These are phyloP conservation scores for Betula pendula DNA, from an alignment of 306 rosid species.

Conservation along the genomic window DNA sequence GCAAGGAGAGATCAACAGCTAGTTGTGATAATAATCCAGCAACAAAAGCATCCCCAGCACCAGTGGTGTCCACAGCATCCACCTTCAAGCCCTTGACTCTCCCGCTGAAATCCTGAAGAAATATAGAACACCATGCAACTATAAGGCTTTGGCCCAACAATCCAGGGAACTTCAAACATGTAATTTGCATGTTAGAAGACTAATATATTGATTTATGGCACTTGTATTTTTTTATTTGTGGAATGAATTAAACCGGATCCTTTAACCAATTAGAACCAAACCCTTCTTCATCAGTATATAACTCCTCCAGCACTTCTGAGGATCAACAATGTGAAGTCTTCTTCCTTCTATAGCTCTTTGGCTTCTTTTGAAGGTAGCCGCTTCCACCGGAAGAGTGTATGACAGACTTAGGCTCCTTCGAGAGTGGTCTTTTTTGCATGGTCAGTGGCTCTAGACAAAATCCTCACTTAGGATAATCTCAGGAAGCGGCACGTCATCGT, in stretches of 20 bases:
- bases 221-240: background rate
- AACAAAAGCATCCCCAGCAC: constrained; percentile 99
- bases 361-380: too few species aligned
- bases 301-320: background rate
- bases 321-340: too few species aligned
- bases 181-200: constrained; percentile 7
- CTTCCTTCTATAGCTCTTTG: too few species aligned
- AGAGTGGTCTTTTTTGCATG: too few species aligned
- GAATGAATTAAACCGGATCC: background rate
- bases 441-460: too few species aligned
- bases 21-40: constrained; percentile 88
- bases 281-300: constrained; percentile 1
- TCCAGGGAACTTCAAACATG: background rate
- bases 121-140: constrained; percentile 9
- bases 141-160: background rate
- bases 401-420: too few species aligned
- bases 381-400: too few species aligned
- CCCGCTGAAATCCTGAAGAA: constrained; percentile 77
- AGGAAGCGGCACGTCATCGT: too few species aligned
- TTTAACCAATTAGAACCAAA: background rate
- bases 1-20: constrained; percentile 72
- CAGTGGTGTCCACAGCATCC: constrained; percentile 90
- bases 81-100: constrained; percentile 80
- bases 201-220: background rate
- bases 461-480: too few species aligned